These are phyloP conservation scores for Fusarium miscanthi DNA, from an alignment of 2,329 filamentous ascomycete species.

Conservation along the genomic window DNA sequence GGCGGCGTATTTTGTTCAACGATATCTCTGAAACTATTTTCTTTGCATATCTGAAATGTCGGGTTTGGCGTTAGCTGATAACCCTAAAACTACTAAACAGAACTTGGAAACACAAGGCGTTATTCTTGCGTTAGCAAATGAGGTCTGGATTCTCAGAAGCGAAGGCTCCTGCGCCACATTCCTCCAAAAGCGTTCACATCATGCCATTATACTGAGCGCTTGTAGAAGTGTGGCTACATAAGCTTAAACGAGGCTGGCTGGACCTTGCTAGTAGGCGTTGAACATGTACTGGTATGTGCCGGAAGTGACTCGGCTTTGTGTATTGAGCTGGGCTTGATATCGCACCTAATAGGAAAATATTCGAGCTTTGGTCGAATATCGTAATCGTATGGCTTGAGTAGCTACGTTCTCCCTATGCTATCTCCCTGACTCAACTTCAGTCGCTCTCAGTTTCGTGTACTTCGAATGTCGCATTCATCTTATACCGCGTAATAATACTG, in stretches of 20 bases:
- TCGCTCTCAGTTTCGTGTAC: background rate
- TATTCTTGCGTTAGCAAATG: background rate
- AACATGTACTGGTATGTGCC: background rate
- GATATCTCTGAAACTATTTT: background rate
- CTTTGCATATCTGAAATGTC: background rate
- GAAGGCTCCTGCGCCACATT: background rate
- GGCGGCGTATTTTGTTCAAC: background rate
- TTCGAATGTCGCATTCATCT: background rate
- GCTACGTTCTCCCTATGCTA: accelerated
- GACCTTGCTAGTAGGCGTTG: background rate
- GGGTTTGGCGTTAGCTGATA: background rate
- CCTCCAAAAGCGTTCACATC: background rate
- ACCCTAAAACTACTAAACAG: background rate
- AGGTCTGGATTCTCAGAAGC: background rate
- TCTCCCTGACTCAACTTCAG: background rate
- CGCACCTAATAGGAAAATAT: background rate
- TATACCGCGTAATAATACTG: too few relatives aligned
- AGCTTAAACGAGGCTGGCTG: background rate
- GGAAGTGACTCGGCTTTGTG: background rate
- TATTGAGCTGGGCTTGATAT: too few relatives aligned
- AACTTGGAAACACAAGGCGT: background rate
- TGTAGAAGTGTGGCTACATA: background rate
- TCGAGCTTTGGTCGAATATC: background rate
- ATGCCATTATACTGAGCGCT: background rate
- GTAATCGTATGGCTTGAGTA: too few relatives aligned